A percentile compares a stretch with the other conserved stretches of the same genome.
Evolutionary conservation across 2,329 filamentous ascomycete species (phyloP).

Genomic region (Beauveria bassiana): DNA sequence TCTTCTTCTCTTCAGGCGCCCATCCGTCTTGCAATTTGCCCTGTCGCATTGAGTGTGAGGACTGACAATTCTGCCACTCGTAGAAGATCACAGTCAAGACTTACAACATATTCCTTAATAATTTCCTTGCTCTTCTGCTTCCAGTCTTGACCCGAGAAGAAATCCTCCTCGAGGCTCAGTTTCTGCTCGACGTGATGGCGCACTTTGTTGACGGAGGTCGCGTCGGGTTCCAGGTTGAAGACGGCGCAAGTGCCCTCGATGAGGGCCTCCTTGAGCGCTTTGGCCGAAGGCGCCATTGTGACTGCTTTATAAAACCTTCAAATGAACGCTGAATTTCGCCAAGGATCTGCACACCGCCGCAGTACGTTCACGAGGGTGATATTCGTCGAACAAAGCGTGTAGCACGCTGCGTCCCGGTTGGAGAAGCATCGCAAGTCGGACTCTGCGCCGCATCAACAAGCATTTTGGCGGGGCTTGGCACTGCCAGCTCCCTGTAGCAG

Average conservation of each 20-base stretch:
- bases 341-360: not conserved
- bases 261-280: conserved; percentile 38
- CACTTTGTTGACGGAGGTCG: conserved; percentile 49
- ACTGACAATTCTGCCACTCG: not conserved
- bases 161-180: conserved; percentile 40
- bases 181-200: conserved; percentile 44
- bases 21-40: conserved; percentile 30
- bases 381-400: not conserved
- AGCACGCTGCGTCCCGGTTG: conserved; percentile 2
- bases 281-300: conserved; percentile 33
- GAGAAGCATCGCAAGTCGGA: not conserved
- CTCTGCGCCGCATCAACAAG: not conserved
- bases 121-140: conserved; percentile 50
- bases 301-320: not conserved
- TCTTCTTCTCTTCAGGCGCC: conserved; percentile 18
- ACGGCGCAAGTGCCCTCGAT: conserved; percentile 38
- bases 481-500: not conserved
- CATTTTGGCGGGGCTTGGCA: not conserved
- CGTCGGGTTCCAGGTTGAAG: conserved; percentile 35
- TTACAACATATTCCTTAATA: conserved; percentile 49
- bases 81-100: conserved; percentile 18
- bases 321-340: no score
- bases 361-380: not conserved
- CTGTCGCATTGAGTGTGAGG: conserved; percentile 17
- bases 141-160: conserved; percentile 44